Evolutionary conservation across 169 alveolate species (phyloP).

Genomic region (Plasmodium blacklocki): DNA sequence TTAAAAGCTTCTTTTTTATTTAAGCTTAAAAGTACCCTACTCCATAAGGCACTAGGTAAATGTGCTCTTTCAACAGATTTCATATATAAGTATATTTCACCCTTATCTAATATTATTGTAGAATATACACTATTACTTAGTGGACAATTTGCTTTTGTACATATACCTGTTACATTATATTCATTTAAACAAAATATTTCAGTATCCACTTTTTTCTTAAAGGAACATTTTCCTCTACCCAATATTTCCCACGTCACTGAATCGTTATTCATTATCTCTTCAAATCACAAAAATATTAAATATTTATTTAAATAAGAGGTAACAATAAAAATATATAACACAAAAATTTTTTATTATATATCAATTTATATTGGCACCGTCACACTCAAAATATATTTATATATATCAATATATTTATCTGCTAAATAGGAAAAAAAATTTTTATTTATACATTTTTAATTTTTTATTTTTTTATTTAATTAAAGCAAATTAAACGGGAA

Average conservation of each 20-base stretch:
- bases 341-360: not conserved
- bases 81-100: constrained; percentile 92
- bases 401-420: no score
- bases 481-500: no score
- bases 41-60: constrained; percentile 98
- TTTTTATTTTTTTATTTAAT: no score
- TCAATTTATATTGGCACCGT: no score
- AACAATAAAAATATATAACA: not conserved
- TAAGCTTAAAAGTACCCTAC: constrained; percentile 93
- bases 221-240: constrained; percentile 68
- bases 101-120: constrained; percentile 95
- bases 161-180: constrained; percentile 98
- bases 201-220: constrained; percentile 76
- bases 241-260: constrained; percentile 73
- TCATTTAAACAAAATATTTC: constrained; percentile 83
- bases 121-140: constrained; percentile 98
- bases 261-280: constrained; percentile 41
- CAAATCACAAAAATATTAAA: not conserved
- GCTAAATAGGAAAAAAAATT: no score
- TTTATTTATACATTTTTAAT: no score
- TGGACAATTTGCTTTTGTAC: constrained; percentile 98
- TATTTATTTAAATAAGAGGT: no score
- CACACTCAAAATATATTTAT: no score
- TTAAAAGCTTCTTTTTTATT: constrained; percentile 93
- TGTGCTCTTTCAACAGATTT: constrained; percentile 99